Evolutionary conservation across 2,329 filamentous ascomycete genomes (phyloP).

Genomic region (Pestalotiopsis sp.): DNA sequence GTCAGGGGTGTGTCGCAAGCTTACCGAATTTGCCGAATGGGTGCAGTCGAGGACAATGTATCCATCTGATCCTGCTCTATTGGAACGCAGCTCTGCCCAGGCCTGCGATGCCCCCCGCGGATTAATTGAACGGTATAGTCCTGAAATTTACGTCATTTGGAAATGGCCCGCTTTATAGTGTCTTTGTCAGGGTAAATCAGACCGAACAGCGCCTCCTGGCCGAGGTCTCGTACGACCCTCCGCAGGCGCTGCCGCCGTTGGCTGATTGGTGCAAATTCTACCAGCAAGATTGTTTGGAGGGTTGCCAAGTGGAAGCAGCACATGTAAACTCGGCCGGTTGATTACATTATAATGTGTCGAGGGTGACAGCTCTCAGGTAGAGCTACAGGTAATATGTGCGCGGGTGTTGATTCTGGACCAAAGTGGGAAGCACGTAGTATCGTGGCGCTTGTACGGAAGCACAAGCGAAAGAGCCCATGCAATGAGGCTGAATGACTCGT

Average conservation of each 20-base stretch:
- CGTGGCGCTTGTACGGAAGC: not conserved
- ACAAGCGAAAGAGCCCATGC: not conserved
- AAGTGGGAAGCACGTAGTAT: not conserved
- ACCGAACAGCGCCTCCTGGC: not conserved
- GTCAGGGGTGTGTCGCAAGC: not conserved
- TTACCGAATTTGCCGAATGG: not conserved
- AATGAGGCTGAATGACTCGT: slow-evolving; percentile 11
- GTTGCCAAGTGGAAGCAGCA: not conserved
- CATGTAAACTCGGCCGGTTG: not conserved
- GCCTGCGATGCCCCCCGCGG: slow-evolving; percentile 1
- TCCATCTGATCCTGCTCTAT: not conserved
- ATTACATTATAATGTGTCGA: not conserved
- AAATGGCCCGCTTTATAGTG: slow-evolving; percentile 15
- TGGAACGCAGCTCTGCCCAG: not conserved
- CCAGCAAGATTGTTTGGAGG: not conserved
- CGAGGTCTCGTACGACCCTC: not conserved
- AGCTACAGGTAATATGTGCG: not conserved
- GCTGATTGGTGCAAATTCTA: slow-evolving; percentile 3
- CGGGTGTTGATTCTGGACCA: not conserved
- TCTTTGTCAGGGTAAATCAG: slow-evolving; percentile 14
- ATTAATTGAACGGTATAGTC: slow-evolving; percentile 12
- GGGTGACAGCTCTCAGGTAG: not conserved
- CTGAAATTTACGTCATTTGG: slow-evolving; percentile 15
- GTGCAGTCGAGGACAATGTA: not conserved
- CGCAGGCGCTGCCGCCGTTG: not conserved